Evolutionary conservation across 306 rosid genomes (phyloP).

Genomic region (Dalbergia cultrata): DNA sequence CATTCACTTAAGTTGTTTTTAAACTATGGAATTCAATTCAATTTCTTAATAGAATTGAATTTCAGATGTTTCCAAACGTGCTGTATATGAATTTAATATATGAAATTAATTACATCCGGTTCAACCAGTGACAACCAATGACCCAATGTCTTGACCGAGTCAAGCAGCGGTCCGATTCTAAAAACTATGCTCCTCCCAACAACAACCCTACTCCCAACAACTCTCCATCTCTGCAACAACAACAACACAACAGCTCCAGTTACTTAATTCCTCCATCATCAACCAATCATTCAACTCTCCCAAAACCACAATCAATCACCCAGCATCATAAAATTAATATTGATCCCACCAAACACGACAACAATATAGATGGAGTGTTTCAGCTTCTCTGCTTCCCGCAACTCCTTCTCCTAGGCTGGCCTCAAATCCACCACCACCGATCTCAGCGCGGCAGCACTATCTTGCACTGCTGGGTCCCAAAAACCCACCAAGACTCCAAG

Average conservation of each 20-base stretch:
- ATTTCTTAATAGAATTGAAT: too few species aligned
- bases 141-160: too few species aligned
- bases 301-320: background rate
- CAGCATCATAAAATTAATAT: background rate
- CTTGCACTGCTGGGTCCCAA: conserved; percentile 92
- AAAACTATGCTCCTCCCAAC: too few species aligned
- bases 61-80: too few species aligned
- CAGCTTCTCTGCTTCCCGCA: conserved; percentile 63
- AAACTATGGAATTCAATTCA: too few species aligned
- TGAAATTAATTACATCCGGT: too few species aligned
- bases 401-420: conserved; percentile 69
- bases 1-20: too few species aligned
- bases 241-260: background rate
- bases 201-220: too few species aligned
- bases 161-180: too few species aligned
- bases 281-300: background rate
- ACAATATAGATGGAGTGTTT: conserved; percentile 58
- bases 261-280: background rate
- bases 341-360: background rate
- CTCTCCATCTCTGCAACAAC: too few species aligned
- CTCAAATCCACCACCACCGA: conserved; percentile 79
- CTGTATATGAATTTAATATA: too few species aligned
- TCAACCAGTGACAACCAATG: too few species aligned
- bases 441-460: conserved; percentile 77
- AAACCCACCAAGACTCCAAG: conserved; percentile 50